phyloP scores from a whole-genome alignment of 2,329 filamentous ascomycete genomes.

The Bipolaris gigantea region DNA sequence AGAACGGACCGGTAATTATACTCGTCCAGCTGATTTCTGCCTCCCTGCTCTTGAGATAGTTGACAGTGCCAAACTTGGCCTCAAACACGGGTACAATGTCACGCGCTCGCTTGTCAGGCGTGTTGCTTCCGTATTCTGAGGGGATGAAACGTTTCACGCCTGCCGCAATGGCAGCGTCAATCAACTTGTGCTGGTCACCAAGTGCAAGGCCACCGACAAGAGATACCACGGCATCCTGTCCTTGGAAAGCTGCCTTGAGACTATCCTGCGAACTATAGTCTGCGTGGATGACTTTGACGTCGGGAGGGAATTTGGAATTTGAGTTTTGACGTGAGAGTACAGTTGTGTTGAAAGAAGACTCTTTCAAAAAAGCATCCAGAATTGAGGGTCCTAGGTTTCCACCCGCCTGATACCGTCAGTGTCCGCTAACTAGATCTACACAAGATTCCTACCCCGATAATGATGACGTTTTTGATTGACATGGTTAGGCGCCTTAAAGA shows the following conservation, averaged over 20 bases:
- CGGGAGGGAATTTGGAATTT: conserved; percentile 44
- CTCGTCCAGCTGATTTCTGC: conserved; percentile 60
- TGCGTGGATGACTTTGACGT: conserved; percentile 50
- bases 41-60: conserved; percentile 56
- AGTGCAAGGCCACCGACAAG: conserved; percentile 49
- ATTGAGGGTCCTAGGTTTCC: conserved; percentile 51
- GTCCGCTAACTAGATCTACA: not conserved
- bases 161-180: conserved; percentile 62
- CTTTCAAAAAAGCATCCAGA: conserved; percentile 45
- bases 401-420: conserved; percentile 32
- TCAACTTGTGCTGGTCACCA: conserved; percentile 53
- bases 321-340: conserved; percentile 58
- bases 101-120: conserved; percentile 39
- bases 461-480: conserved; percentile 49
- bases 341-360: conserved; percentile 56
- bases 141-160: conserved; percentile 65
- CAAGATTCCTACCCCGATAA: conserved; percentile 46
- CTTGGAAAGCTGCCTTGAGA: conserved; percentile 55
- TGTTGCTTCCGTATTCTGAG: conserved; percentile 59
- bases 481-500: conserved; percentile 13
- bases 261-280: conserved; percentile 54
- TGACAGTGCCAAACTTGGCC: conserved; percentile 53
- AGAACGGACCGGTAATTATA: conserved; percentile 53
- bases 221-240: conserved; percentile 60
- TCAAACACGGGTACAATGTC: conserved; percentile 55